Evolutionary conservation across 148 eudicot genomes (phyloP).

Genomic region (Rheum nobile): DNA sequence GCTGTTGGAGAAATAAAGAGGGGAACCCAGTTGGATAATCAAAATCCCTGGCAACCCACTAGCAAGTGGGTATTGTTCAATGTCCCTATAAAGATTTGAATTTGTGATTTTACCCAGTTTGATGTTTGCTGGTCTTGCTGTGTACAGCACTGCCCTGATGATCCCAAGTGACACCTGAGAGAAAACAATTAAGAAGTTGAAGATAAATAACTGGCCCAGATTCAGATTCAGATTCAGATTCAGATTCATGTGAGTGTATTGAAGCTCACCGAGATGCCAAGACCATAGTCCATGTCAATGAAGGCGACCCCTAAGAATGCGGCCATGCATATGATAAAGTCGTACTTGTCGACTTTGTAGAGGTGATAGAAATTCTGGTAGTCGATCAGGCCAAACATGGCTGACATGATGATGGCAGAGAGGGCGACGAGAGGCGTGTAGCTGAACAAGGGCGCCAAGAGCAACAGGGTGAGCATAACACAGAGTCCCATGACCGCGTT

Average conservation of each 20-base stretch:
- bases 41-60: slow-evolving; percentile 36
- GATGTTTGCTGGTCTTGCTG: slow-evolving; percentile 72
- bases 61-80: slow-evolving; percentile 66
- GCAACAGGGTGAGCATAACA: slow-evolving; percentile 56
- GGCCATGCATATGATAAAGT: slow-evolving; percentile 67
- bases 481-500: slow-evolving; percentile 60
- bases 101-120: slow-evolving; percentile 58
- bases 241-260: background rate
- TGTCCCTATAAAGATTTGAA: slow-evolving; percentile 45
- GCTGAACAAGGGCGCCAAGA: slow-evolving; percentile 77
- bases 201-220: background rate
- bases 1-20: slow-evolving; percentile 60
- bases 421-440: slow-evolving; percentile 85
- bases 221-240: too few species aligned
- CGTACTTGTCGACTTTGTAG: slow-evolving; percentile 73
- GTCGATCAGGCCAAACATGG: slow-evolving; percentile 81
- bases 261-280: slow-evolving; percentile 55
- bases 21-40: slow-evolving; percentile 68
- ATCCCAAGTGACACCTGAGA: slow-evolving; percentile 18
- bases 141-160: slow-evolving; percentile 53
- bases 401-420: slow-evolving; percentile 82
- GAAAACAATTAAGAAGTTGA: background rate
- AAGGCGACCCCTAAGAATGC: slow-evolving; percentile 79
- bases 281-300: slow-evolving; percentile 81
- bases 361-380: slow-evolving; percentile 47